Evolutionary conservation across 176 grass and related monocot species (phyloP).

Genomic region (Coix lacrymajobi): DNA sequence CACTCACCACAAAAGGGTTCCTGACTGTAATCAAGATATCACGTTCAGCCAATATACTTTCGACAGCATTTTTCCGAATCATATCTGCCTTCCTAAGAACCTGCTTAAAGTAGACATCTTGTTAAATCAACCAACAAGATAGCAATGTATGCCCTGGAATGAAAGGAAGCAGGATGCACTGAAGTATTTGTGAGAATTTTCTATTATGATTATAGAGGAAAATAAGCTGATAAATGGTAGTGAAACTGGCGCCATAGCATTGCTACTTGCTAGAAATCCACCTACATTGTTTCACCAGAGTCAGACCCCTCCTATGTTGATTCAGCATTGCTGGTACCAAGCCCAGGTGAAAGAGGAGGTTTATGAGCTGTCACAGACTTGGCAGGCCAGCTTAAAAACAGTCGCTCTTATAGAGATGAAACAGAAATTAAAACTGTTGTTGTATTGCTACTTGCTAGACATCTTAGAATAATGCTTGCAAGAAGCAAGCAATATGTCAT

Average conservation of each 20-base stretch:
- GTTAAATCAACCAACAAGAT: slow-evolving; percentile 17
- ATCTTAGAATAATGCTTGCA: not conserved
- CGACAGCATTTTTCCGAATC: slow-evolving; percentile 98
- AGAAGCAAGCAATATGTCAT: slow-evolving; percentile 9
- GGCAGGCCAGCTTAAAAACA: not conserved
- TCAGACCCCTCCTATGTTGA: not conserved
- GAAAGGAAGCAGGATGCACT: not conserved
- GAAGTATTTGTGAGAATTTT: not conserved
- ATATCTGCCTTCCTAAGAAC: slow-evolving; percentile 98
- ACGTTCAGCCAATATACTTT: slow-evolving; percentile 99
- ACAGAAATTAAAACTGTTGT: not conserved
- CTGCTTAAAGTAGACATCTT: slow-evolving; percentile 41
- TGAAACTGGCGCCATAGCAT: not conserved
- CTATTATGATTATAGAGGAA: slow-evolving; percentile 1
- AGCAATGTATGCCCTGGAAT: not conserved
- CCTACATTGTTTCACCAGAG: not conserved
- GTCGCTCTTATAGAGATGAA: not conserved
- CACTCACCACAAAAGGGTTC: slow-evolving; percentile 98
- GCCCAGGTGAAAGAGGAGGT: not conserved
- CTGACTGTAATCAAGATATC: slow-evolving; percentile 95
- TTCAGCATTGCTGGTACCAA: not conserved
- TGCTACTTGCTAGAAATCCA: not conserved
- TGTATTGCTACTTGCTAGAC: not conserved
- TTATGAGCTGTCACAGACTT: not conserved
- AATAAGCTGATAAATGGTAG: slow-evolving; percentile 9